phyloP scores from a whole-genome alignment of 345 rosid species.

The Toxicodendron radicans region DNA sequence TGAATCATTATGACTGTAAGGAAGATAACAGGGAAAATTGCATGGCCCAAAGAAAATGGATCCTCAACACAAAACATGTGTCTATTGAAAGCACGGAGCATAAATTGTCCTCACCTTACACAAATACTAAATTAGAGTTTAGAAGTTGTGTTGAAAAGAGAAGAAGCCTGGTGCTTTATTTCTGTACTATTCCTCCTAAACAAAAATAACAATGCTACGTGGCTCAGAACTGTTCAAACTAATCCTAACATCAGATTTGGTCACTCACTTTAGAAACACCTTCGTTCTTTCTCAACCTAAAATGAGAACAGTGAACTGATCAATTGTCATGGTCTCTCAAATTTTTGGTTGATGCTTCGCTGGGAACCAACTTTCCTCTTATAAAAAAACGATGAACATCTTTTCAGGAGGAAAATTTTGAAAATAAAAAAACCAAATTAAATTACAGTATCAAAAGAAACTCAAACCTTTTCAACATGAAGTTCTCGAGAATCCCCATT shows the following conservation, averaged over 20 bases:
- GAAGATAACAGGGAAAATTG: neutral
- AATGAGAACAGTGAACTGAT: neutral
- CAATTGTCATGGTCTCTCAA: neutral
- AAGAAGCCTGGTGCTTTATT: neutral
- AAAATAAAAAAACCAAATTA: neutral
- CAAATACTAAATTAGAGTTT: neutral
- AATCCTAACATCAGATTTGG: slow-evolving; percentile 12
- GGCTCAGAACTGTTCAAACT: neutral
- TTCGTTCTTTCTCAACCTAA: neutral
- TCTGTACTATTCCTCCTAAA: slow-evolving; percentile 5
- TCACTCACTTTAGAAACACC: neutral
- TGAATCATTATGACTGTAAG: neutral
- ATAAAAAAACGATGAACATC: neutral
- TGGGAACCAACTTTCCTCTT: neutral
- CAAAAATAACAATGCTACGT: neutral
- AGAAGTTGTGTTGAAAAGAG: neutral
- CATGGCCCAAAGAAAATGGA: neutral
- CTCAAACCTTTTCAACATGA: slow-evolving; percentile 66
- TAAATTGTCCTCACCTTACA: neutral
- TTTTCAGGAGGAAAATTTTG: neutral
- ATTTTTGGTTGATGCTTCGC: neutral
- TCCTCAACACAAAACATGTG: neutral
- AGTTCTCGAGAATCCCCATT: slow-evolving; percentile 62
- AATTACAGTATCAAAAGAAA: slow-evolving; percentile 12
- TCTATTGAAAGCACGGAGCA: neutral